Percentiles rank a stretch among this genome's conserved stretches.
phyloP scores from a whole-genome alignment of 768 basidiomycete genomes.

The Rubroboletus pulcherrimus region DNA sequence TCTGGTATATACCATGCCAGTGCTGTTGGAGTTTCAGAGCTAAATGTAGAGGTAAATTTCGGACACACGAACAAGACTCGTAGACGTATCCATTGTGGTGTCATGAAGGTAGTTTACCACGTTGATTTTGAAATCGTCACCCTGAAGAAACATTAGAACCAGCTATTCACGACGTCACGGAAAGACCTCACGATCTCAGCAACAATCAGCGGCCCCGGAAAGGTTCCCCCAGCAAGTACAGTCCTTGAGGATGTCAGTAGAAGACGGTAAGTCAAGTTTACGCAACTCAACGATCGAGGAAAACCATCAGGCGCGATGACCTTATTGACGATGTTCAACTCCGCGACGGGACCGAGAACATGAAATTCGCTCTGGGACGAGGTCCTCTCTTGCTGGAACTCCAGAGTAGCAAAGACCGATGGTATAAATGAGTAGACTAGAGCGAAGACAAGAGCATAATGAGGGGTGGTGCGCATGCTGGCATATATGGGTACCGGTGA shows the following conservation, averaged over 20 bases:
- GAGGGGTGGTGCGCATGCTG: conserved; percentile 1
- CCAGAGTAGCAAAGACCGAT: background rate
- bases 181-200: conserved; percentile 32
- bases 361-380: background rate
- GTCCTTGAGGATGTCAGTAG: conserved; percentile 27
- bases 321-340: conserved; percentile 39
- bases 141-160: conserved; percentile 22
- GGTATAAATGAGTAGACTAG: background rate
- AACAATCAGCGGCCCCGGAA: conserved; percentile 44
- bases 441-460: background rate
- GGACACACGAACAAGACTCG: conserved; percentile 42
- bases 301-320: conserved; percentile 49
- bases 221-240: conserved; percentile 39
- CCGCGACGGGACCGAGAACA: conserved; percentile 22
- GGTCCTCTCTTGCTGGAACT: background rate
- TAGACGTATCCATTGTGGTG: conserved; percentile 45
- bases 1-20: conserved; percentile 52
- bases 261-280: background rate
- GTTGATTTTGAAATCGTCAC: conserved; percentile 38
- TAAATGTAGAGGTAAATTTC: background rate
- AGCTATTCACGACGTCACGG: background rate
- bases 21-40: conserved; percentile 33
- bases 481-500: background rate
- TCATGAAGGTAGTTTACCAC: conserved; percentile 46
- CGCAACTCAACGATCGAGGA: conserved; percentile 32